Percentiles rank a stretch among this genome's conserved stretches.
These are phyloP conservation scores for Trebouxia gelatinosa DNA, from an alignment of 163 green algal species.

Conservation along the genomic window DNA sequence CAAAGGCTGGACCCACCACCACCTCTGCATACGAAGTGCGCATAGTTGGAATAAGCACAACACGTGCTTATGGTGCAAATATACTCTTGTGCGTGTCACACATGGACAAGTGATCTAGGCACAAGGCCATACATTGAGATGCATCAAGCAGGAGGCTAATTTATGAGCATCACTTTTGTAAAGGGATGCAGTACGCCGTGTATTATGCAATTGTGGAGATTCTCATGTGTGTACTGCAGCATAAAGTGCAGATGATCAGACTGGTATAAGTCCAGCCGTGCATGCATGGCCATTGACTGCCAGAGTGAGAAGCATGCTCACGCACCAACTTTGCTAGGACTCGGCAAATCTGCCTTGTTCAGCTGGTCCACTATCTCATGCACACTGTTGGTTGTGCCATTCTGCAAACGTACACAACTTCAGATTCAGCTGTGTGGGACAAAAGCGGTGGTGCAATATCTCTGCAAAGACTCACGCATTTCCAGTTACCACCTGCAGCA, in stretches of 20 bases:
- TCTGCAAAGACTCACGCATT: slow-evolving; percentile 44
- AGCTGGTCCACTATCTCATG: slow-evolving; percentile 49
- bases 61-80: too few species aligned
- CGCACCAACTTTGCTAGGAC: slow-evolving; percentile 37
- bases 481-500: slow-evolving; percentile 59
- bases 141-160: neutral
- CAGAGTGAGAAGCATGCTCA: neutral
- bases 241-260: neutral
- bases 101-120: too few species aligned
- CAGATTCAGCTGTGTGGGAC: neutral
- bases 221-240: too few species aligned
- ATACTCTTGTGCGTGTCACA: too few species aligned
- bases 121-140: too few species aligned
- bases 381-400: slow-evolving; percentile 51
- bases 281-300: neutral
- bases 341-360: slow-evolving; percentile 49
- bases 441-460: neutral
- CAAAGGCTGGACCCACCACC: slow-evolving; percentile 52
- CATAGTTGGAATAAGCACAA: neutral
- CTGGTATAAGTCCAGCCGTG: neutral
- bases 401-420: slow-evolving; percentile 43
- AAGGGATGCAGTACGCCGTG: too few species aligned
- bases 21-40: slow-evolving; percentile 46
- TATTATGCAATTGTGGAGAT: too few species aligned
- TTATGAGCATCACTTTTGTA: too few species aligned